Base-by-base conservation (phyloP, 1,139 yeast genomes). In the Lodderomyces theae region DNA sequence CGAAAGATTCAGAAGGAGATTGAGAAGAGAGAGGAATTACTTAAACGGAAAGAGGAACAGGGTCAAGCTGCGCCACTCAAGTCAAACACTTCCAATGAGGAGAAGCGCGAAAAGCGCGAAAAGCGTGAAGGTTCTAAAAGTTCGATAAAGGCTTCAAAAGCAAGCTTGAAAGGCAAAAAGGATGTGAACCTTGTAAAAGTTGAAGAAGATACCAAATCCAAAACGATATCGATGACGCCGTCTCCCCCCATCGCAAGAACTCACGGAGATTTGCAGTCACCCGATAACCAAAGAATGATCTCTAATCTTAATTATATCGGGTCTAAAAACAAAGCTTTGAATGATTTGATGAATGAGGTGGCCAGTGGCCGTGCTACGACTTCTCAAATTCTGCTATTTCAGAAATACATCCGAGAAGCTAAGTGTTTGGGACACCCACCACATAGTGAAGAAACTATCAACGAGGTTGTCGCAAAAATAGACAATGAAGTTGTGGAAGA, bases 281-380 rank as follows among this genome's bases (percentile, higher is more conserved):
- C 77, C 1, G 87, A 82, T 40, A 83, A 85, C 56, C 82, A 83
- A 39, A 78, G 84, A 41, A 87, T 89, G 85, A 87, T 90, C 49
- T 78, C 82, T 6, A 86, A 89, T 53, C 72, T 90, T 51, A 89
- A 89, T 51, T 72, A 84, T 2, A 80, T 90, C 60, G 97, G 97
- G 0, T 74, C 86, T 35, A 71, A 74, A 4, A 95, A 89, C 52
- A 72, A 78, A 1, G 73, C 80, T 6, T 62, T 90, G 39, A 83
- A 80, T 50, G 64, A 74, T 2, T 64, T 90, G 41, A 88, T 90
- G 96, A 80, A 82, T 47, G 74, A 73, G 5, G 96, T 90, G 2
- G 96, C 97, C 0, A 76, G 82, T 46, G 95, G 96, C 2, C 72
- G 69, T 23, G 96, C 96, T 0, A 60, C 80, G 0, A 74, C 78